phyloP scores from a whole-genome alignment of 257 asterid species.

The Scutellaria minor region DNA sequence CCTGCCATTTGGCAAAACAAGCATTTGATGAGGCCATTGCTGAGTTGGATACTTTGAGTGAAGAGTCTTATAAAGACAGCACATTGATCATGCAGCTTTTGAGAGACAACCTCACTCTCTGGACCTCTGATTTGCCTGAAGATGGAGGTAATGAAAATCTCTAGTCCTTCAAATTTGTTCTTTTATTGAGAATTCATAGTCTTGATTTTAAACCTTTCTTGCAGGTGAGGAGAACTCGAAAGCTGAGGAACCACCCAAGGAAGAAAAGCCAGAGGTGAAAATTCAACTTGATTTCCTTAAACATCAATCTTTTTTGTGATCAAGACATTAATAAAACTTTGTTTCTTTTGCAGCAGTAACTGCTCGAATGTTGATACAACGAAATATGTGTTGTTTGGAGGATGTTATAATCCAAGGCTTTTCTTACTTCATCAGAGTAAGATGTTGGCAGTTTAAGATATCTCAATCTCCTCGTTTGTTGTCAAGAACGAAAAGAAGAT shows the following conservation, averaged over 20 bases:
- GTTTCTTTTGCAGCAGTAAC: constrained; percentile 33
- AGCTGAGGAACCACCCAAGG: constrained; percentile 58
- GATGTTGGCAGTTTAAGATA: constrained; percentile 21
- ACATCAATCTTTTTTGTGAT: not conserved
- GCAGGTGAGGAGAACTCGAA: constrained; percentile 75
- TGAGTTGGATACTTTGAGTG: constrained; percentile 87
- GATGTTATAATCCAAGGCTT: constrained; percentile 26
- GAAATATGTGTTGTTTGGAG: constrained; percentile 24
- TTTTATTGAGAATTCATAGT: too few species aligned
- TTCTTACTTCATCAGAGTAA: constrained; percentile 10
- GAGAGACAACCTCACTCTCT: constrained; percentile 94
- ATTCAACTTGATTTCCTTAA: not conserved
- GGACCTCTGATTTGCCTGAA: constrained; percentile 96
- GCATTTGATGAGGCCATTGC: constrained; percentile 95
- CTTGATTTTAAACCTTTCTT: constrained; percentile 6
- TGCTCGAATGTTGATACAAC: constrained; percentile 5
- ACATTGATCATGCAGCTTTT: constrained; percentile 93
- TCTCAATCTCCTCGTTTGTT: constrained; percentile 18
- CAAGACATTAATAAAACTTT: not conserved
- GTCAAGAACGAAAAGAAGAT: constrained; percentile 21
- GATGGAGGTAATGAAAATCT: constrained; percentile 65
- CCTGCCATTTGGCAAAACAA: constrained; percentile 93
- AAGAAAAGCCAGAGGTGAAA: constrained; percentile 61
- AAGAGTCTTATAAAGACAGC: constrained; percentile 95
- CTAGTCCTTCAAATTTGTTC: not conserved